These are phyloP conservation scores for Pichia sp. DNA, from an alignment of 1,139 yeast genomes.

Conservation along the genomic window DNA sequence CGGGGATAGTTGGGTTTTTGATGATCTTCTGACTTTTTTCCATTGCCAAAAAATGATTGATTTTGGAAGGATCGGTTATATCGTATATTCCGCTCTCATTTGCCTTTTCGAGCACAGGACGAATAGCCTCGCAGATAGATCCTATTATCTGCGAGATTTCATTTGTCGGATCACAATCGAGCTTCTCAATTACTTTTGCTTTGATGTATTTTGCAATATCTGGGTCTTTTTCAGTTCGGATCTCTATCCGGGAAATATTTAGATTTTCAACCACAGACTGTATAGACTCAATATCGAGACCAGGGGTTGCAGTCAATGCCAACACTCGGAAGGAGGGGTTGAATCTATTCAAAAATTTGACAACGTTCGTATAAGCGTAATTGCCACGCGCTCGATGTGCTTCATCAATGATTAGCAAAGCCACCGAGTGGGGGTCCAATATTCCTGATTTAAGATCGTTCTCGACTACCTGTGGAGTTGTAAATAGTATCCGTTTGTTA, in stretches of 20 bases:
- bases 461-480: constrained; percentile 96
- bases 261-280: constrained; percentile 78
- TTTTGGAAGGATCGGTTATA: constrained; percentile 57
- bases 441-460: constrained; percentile 77
- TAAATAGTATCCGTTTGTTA: constrained; percentile 73
- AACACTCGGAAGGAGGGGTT: constrained; percentile 67
- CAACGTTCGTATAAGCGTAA: constrained; percentile 83
- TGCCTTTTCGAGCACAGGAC: constrained; percentile 63
- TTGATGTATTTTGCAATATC: constrained; percentile 82
- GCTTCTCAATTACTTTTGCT: constrained; percentile 56
- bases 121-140: constrained; percentile 54
- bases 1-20: constrained; percentile 50
- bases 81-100: constrained; percentile 60
- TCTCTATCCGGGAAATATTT: constrained; percentile 71
- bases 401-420: constrained; percentile 83
- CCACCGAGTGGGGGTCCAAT: constrained; percentile 69
- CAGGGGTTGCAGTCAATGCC: constrained; percentile 96
- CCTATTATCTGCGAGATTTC: constrained; percentile 53
- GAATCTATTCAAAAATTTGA: constrained; percentile 50
- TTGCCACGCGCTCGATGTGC: constrained; percentile 93
- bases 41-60: constrained; percentile 70
- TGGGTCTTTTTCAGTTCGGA: constrained; percentile 77
- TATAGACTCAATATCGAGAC: constrained; percentile 80
- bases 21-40: constrained; percentile 60
- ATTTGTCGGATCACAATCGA: constrained; percentile 49